Percentiles rank a stretch among this genome's conserved stretches.
phyloP scores from a whole-genome alignment of 2,329 filamentous ascomycete species.

The Periconia sp. region DNA sequence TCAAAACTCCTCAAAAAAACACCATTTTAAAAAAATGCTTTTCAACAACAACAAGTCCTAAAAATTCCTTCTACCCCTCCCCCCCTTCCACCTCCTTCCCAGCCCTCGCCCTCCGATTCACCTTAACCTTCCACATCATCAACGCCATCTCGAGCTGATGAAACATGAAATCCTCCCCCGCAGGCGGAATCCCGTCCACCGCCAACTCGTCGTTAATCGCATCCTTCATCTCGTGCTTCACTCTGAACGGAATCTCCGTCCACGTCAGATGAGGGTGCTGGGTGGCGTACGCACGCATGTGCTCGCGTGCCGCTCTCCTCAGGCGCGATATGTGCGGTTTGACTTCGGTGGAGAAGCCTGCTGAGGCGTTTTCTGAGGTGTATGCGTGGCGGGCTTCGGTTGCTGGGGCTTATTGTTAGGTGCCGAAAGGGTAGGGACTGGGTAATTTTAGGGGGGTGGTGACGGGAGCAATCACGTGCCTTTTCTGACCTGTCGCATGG shows the following conservation, averaged over 20 bases:
- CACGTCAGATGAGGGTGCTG: background rate
- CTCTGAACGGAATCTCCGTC: background rate
- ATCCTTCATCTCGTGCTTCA: background rate
- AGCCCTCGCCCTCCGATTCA: background rate
- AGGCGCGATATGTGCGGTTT: background rate
- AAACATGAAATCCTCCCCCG: background rate
- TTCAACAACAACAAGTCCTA: no score
- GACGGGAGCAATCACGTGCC: conserved; percentile 1
- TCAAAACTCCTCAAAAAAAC: no score
- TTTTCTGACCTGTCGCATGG: background rate
- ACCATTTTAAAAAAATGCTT: no score
- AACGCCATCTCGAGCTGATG: conserved; percentile 2
- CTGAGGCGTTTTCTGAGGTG: background rate
- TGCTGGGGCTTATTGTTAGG: background rate
- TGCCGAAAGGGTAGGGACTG: no score
- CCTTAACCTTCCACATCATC: background rate
- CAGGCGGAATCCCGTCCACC: background rate
- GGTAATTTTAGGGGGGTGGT: no score
- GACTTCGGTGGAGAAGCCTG: background rate
- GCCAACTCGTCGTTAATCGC: background rate
- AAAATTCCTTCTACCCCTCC: background rate
- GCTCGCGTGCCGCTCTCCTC: background rate
- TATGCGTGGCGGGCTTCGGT: background rate
- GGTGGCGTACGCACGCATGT: background rate
- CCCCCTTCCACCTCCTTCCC: background rate